Conservation (phyloP, 768 basidiomycete species). For the Mycena metata region DNA sequence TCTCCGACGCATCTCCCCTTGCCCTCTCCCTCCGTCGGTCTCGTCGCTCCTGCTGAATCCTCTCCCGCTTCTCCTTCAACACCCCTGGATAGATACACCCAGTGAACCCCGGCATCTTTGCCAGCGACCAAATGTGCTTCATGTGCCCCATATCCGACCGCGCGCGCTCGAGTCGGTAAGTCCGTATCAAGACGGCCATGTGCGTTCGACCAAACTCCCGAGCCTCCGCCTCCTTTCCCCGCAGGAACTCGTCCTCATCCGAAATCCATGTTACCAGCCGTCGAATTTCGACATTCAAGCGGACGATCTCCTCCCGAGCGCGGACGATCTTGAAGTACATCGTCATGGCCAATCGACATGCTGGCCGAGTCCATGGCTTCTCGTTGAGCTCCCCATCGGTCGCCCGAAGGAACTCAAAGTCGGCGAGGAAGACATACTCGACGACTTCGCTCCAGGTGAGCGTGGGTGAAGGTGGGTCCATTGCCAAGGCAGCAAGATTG, state of each 20-base stretch:
- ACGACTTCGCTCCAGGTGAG: slow-evolving; percentile 40
- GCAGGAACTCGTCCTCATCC: slow-evolving; percentile 33
- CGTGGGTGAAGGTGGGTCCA: slow-evolving; percentile 15
- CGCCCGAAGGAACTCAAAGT: slow-evolving; percentile 38
- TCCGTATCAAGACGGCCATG: background rate
- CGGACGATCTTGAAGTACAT: slow-evolving; percentile 33
- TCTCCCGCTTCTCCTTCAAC: background rate
- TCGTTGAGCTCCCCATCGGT: slow-evolving; percentile 19
- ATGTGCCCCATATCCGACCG: slow-evolving; percentile 8
- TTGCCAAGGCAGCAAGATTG: slow-evolving; percentile 28
- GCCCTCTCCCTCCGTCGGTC: too few relatives aligned
- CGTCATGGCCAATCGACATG: slow-evolving; percentile 27
- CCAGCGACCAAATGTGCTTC: background rate
- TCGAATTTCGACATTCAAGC: slow-evolving; percentile 41
- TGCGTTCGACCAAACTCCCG: background rate
- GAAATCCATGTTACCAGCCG: slow-evolving; percentile 36
- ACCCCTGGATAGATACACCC: background rate
- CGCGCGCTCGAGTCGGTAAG: background rate
- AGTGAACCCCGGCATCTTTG: slow-evolving; percentile 15
- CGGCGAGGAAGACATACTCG: background rate
- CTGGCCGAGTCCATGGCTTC: slow-evolving; percentile 29
- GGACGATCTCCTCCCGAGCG: slow-evolving; percentile 41
- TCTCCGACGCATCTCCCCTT: too few relatives aligned
- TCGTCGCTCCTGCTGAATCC: too few relatives aligned
- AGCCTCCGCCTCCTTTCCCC: background rate